phyloP scores from a whole-genome alignment of 2,329 filamentous ascomycete genomes.

The Alternaria triticina region DNA sequence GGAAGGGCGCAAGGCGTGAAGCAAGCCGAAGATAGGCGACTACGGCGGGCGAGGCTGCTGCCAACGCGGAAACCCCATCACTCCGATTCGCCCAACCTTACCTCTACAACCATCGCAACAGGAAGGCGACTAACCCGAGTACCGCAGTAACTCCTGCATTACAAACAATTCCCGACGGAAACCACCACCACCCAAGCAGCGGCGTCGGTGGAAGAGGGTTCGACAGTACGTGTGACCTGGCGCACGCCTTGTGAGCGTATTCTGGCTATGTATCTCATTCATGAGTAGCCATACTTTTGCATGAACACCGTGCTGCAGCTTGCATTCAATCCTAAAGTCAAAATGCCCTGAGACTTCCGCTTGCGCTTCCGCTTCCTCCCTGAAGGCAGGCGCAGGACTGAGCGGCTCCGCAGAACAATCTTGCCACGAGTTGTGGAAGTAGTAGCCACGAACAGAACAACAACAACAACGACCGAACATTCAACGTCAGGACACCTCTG shows the following conservation, averaged over 20 bases:
- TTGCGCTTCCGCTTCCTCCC: not conserved
- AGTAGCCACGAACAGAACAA: not conserved
- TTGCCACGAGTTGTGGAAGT: not conserved
- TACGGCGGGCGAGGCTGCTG: not conserved
- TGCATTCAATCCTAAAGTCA: not conserved
- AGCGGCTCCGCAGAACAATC: not conserved
- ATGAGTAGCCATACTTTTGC: not conserved
- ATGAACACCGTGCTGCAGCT: not conserved
- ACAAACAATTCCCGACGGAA: not conserved
- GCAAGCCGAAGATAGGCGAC: constrained; percentile 17
- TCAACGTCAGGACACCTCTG: too few relatives aligned
- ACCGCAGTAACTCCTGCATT: not conserved
- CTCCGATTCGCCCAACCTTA: constrained; percentile 10
- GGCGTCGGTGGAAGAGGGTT: not conserved
- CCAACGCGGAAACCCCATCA: constrained; percentile 1
- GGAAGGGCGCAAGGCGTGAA: constrained; percentile 13
- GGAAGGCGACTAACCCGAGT: not conserved
- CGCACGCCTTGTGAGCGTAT: not conserved
- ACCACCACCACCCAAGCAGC: not conserved
- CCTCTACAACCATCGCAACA: not conserved
- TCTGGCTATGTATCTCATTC: not conserved
- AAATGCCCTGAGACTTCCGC: not conserved
- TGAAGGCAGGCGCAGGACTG: not conserved
- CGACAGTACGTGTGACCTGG: not conserved
- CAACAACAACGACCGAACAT: not conserved